These are phyloP conservation scores for Citrullus colocynthis DNA, from an alignment of 306 rosid genomes.

Conservation along the genomic window DNA sequence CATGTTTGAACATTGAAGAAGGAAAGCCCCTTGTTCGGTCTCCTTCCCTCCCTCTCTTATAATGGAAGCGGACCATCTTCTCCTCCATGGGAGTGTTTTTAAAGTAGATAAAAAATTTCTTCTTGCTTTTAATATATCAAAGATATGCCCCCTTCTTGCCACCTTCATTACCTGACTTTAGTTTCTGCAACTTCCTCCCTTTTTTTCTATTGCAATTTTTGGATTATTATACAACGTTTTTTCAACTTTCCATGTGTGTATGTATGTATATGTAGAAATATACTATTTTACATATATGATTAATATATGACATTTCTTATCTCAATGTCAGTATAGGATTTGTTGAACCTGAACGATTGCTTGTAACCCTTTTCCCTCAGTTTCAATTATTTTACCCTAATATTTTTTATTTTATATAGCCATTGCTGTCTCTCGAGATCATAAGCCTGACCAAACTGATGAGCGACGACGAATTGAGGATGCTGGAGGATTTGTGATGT, in stretches of 20 bases:
- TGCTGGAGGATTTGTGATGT: slow-evolving; percentile 95
- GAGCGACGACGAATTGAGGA: slow-evolving; percentile 91
- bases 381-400: background rate
- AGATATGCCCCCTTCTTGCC: background rate
- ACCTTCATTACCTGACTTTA: background rate
- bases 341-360: slow-evolving; percentile 8
- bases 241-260: no score
- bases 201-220: no score
- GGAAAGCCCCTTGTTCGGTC: background rate
- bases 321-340: background rate
- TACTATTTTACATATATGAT: background rate
- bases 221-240: no score
- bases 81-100: background rate
- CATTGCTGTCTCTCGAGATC: slow-evolving; percentile 95
- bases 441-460: slow-evolving; percentile 95
- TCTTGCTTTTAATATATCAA: background rate
- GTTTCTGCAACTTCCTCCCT: background rate
- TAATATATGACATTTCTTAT: background rate
- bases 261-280: background rate
- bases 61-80: background rate
- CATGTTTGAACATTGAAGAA: background rate
- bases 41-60: background rate
- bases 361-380: background rate
- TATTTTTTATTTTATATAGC: slow-evolving; percentile 34
- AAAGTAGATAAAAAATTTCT: background rate